Evolutionary conservation across 495 filamentous ascomycete species (phyloP).

Genomic region (Rhypophila decipiens): DNA sequence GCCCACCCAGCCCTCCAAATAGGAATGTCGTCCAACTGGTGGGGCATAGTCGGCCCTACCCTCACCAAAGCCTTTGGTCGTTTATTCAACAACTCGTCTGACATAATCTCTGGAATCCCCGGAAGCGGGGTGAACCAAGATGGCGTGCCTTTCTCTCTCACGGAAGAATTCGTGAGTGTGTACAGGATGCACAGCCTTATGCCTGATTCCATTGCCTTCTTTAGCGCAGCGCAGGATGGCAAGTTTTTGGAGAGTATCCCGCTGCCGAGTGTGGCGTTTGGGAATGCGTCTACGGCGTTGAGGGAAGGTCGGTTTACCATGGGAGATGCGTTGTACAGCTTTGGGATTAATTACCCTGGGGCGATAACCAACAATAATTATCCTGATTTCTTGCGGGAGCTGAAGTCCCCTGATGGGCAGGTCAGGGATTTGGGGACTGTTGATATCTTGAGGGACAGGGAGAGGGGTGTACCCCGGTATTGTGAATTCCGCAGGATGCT

Average conservation of each 20-base stretch:
- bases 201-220: conserved; percentile 38
- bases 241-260: conserved; percentile 24
- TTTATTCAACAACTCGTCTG: conserved; percentile 27
- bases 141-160: conserved; percentile 30
- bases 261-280: conserved; percentile 24
- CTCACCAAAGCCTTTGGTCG: conserved; percentile 33
- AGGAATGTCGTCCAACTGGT: conserved; percentile 38
- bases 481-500: conserved; percentile 37
- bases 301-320: conserved; percentile 19
- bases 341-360: conserved; percentile 41
- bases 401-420: conserved; percentile 25
- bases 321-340: conserved; percentile 38
- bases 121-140: conserved; percentile 32
- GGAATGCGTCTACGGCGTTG: conserved; percentile 24
- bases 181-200: conserved; percentile 39
- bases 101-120: conserved; percentile 35
- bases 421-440: conserved; percentile 33
- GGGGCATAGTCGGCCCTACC: conserved; percentile 36
- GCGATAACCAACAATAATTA: conserved; percentile 37
- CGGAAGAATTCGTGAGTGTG: conserved; percentile 41
- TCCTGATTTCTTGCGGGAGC: conserved; percentile 31
- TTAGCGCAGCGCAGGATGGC: conserved; percentile 19
- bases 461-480: conserved; percentile 43
- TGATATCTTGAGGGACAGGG: conserved; percentile 40
- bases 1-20: conserved; percentile 34